These are phyloP conservation scores for Hericium coralloides DNA, from an alignment of 768 basidiomycete genomes.

Conservation along the genomic window DNA sequence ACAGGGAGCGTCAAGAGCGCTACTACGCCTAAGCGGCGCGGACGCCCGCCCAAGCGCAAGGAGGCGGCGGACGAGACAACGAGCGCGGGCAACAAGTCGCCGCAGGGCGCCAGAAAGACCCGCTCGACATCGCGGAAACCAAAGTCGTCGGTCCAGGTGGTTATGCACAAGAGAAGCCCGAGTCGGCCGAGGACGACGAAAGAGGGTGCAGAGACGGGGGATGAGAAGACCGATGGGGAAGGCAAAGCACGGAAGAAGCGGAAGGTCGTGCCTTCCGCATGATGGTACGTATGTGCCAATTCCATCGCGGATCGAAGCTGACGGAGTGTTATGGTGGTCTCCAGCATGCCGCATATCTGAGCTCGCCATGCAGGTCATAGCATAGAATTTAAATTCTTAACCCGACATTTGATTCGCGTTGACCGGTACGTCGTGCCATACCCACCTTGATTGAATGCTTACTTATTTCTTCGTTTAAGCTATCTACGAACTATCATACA, in stretches of 20 bases:
- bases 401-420: no score
- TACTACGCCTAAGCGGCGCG: background rate
- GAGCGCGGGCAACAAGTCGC: background rate
- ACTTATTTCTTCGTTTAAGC: no score
- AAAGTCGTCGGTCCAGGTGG: background rate
- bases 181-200: background rate
- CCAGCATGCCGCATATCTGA: no score
- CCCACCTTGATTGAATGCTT: no score
- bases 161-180: background rate
- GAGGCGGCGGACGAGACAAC: background rate
- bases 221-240: conserved; percentile 1
- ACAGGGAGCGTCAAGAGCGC: background rate
- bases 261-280: background rate
- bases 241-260: background rate
- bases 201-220: background rate
- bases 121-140: background rate
- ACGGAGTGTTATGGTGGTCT: no score
- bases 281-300: background rate
- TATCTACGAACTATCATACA: no score
- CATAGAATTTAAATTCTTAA: no score
- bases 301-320: no score
- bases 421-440: no score
- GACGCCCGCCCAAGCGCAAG: background rate
- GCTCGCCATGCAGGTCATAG: no score
- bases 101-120: background rate